Evolutionary conservation across 2,329 filamentous ascomycete genomes (phyloP), one percentile per base, ranked within the genome.

Genomic region (Colletotrichum truncatum): DNA sequence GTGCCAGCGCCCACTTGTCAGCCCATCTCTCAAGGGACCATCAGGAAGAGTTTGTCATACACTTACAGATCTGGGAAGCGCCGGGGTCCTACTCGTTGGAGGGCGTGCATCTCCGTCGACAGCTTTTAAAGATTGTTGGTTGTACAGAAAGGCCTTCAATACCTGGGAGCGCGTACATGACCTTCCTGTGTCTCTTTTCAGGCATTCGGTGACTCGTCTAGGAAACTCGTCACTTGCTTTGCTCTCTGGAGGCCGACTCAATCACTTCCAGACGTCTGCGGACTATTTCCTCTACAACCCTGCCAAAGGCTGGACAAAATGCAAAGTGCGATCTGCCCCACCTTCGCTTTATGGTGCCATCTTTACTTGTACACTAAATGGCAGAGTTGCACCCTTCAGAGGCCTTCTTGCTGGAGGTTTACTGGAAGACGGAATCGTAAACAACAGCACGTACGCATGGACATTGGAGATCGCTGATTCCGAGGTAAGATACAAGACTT

Each of bases 381-480:
- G 58, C 62, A 46, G 28, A 41, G 71, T 77, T 23, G 66, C 75
- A 43, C 72, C 68, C 4, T 84, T 84, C 59, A 71, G 76, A 43
- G 94, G 94, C 1, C 75, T 95, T 2, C 70, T 96, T 2, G 81
- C 88, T 16, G 94, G 94, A 16, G 94, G 94, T 0, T 90, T 97
- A 72, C 82, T 84, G 21, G 78, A 78, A 38, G 84, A 90, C 73
- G 92, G 91, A 3, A 80, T 84, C 8, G 81, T 97, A 12, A 78
- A 88, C 18, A 79, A 85, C 41, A 86, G 90, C 62, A 80, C 89
- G 12, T 90, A 91, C 81, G 78, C 80, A 52, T 97, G 93, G 92
- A 80, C 77, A 45, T 72, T 91, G 54, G 77, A 80, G 34, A 73
- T 77, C 25, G 73, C 76, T n/a, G 72, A 76, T 43, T 60, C 76